A percentile compares a stretch with the other conserved stretches of the same genome.
Evolutionary conservation across 202 grass and related monocot species (phyloP).

Genomic region (Setaria italica): DNA sequence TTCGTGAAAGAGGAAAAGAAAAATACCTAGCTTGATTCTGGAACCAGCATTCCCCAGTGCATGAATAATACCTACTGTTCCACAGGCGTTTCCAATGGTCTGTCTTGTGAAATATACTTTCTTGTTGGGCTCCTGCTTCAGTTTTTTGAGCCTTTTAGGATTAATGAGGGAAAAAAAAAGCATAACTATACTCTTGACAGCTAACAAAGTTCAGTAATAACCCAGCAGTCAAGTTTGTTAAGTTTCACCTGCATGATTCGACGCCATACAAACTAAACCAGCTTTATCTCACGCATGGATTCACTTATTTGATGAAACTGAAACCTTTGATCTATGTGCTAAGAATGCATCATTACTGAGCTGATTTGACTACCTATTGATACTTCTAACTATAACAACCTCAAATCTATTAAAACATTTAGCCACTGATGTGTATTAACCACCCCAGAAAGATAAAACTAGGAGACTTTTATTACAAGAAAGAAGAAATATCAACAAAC

Average conservation of each 20-base stretch:
- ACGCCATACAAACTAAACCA: slow-evolving; percentile 14
- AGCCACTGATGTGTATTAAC: neutral
- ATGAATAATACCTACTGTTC: slow-evolving; percentile 96
- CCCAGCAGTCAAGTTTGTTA: slow-evolving; percentile 6
- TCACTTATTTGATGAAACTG: neutral
- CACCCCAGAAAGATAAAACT: neutral
- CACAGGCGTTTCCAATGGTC: slow-evolving; percentile 88
- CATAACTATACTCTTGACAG: slow-evolving; percentile 3
- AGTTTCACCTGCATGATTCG: neutral
- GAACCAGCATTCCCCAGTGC: slow-evolving; percentile 77
- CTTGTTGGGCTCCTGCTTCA: slow-evolving; percentile 60
- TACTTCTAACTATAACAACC: neutral
- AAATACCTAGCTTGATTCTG: slow-evolving; percentile 74
- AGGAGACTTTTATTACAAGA: neutral
- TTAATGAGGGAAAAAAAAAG: slow-evolving; percentile 10
- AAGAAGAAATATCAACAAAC: neutral
- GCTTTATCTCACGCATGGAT: neutral
- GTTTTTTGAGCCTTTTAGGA: neutral
- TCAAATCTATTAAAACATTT: neutral
- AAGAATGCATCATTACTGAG: neutral
- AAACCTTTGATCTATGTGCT: slow-evolving; percentile 9
- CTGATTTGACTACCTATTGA: neutral
- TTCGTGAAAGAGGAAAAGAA: neutral
- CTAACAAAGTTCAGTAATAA: slow-evolving; percentile 13
- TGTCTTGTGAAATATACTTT: slow-evolving; percentile 88